These are phyloP conservation scores for Enteropsectra breve DNA, from an alignment of 371 early-diverging fungal genomes.

Conservation along the genomic window DNA sequence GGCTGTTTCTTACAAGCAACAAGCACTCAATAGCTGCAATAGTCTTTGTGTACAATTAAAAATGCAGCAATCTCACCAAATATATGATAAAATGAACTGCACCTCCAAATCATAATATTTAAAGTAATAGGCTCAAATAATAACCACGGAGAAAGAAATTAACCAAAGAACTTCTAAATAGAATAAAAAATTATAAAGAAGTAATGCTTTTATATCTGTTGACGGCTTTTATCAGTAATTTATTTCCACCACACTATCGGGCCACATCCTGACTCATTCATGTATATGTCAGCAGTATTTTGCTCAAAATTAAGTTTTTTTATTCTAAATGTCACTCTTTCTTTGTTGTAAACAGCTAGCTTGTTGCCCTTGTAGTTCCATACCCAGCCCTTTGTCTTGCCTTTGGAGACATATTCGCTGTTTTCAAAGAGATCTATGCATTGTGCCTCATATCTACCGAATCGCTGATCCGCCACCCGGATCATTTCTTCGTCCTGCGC, in stretches of 20 bases:
- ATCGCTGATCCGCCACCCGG: constrained; percentile 16
- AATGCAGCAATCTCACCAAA: no score
- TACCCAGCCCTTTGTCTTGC: constrained; percentile 23
- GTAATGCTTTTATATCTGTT: no score
- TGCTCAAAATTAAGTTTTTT: constrained; percentile 2
- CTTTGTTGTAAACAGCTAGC: constrained; percentile 23
- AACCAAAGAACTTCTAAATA: no score
- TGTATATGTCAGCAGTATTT: not conserved
- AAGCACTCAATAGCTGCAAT: no score
- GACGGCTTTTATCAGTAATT: not conserved
- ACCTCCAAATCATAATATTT: no score
- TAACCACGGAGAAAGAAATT: no score
- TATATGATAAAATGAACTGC: no score
- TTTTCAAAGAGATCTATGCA: constrained; percentile 13
- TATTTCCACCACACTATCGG: constrained; percentile 45
- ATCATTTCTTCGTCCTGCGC: constrained; percentile 24
- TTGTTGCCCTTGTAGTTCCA: constrained; percentile 40
- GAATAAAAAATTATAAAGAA: no score
- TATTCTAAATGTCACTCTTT: constrained; percentile 33
- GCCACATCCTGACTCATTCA: constrained; percentile 38
- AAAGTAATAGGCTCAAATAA: no score
- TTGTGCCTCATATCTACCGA: constrained; percentile 12
- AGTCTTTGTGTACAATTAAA: no score
- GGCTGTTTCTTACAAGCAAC: no score
- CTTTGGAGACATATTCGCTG: constrained; percentile 22